Evolutionary conservation across 2,329 filamentous ascomycete genomes (phyloP).

Genomic region (Madurella mycetomatis): DNA sequence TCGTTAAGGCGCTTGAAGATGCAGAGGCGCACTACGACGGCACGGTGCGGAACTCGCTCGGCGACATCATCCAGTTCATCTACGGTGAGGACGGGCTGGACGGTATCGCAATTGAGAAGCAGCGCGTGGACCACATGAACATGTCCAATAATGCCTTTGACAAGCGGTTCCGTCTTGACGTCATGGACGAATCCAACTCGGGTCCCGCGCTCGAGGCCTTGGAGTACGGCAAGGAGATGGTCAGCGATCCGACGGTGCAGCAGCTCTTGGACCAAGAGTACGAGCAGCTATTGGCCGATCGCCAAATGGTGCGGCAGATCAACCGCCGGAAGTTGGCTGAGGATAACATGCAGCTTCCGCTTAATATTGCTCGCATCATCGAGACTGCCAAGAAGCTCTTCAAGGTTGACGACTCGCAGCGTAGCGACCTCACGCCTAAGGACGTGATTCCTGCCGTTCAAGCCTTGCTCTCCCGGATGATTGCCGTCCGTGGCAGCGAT

Average conservation of each 20-base stretch:
- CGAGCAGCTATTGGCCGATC: slow-evolving; percentile 70
- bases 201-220: slow-evolving; percentile 65
- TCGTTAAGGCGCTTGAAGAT: slow-evolving; percentile 97
- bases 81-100: slow-evolving; percentile 98
- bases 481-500: slow-evolving; percentile 83
- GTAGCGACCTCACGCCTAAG: slow-evolving; percentile 83
- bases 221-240: slow-evolving; percentile 81
- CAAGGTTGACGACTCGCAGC: slow-evolving; percentile 76
- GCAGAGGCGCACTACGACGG: slow-evolving; percentile 97
- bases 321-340: slow-evolving; percentile 68
- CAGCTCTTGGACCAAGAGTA: slow-evolving; percentile 83
- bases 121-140: slow-evolving; percentile 80
- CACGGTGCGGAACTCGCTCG: slow-evolving; percentile 92
- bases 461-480: slow-evolving; percentile 68
- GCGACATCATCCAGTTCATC: slow-evolving; percentile 93
- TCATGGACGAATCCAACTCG: slow-evolving; percentile 62
- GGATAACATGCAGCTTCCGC: slow-evolving; percentile 82
- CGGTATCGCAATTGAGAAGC: slow-evolving; percentile 88
- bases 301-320: slow-evolving; percentile 66
- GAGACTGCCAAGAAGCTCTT: slow-evolving; percentile 87
- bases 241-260: slow-evolving; percentile 84
- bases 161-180: slow-evolving; percentile 77
- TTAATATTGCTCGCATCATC: slow-evolving; percentile 88
- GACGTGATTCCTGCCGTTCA: slow-evolving; percentile 80
- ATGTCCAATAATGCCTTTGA: slow-evolving; percentile 75